Evolutionary conservation across 2,329 filamentous ascomycete species (phyloP).

Genomic region (Alternaria tenuissima): DNA sequence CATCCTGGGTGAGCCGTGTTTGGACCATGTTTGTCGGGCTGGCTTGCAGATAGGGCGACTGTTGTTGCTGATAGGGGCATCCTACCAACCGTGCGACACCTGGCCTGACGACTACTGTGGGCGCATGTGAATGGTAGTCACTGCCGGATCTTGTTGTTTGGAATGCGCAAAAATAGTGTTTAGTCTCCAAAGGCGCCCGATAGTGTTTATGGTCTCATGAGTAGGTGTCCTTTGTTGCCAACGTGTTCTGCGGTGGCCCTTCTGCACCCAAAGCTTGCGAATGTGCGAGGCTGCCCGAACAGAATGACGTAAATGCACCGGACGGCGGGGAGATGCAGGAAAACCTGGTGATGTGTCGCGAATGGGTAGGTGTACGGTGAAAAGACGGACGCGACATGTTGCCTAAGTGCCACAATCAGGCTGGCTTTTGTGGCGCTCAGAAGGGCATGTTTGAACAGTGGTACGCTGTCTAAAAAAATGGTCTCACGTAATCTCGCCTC

Average conservation of each 20-base stretch:
- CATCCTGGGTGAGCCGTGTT: constrained; percentile 15
- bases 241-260: constrained; percentile 5
- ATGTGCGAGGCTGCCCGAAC: neutral
- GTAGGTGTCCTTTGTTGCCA: constrained; percentile 1
- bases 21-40: constrained; percentile 8
- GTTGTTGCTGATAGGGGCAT: constrained; percentile 13
- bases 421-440: constrained; percentile 18
- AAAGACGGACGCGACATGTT: neutral
- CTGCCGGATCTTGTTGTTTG: neutral
- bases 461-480: constrained; percentile 6
- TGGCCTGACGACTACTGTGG: constrained; percentile 14
- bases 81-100: constrained; percentile 9
- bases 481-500: constrained; percentile 22
- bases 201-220: constrained; percentile 3
- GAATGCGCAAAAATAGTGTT: neutral
- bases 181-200: neutral
- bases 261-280: constrained; percentile 4
- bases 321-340: neutral
- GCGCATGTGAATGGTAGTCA: constrained; percentile 5
- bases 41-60: neutral
- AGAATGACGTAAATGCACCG: constrained; percentile 2
- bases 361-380: neutral
- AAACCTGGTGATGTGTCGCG: neutral
- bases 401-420: constrained; percentile 1
- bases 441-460: constrained; percentile 10